phyloP scores from a whole-genome alignment of 305 asterid genomes.

The Euphrasia arctica region DNA sequence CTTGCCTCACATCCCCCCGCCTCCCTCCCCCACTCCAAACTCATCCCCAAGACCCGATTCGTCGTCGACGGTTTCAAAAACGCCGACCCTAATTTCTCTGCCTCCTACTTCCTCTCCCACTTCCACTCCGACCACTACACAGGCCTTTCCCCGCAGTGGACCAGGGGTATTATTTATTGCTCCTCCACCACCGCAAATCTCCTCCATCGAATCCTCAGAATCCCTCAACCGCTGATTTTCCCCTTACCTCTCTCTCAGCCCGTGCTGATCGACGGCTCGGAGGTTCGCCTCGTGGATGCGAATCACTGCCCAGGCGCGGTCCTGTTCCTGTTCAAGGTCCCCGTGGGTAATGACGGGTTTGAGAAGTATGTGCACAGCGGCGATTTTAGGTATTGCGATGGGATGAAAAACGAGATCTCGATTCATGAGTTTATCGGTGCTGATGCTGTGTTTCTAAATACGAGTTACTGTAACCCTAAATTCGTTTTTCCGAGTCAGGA shows the following conservation, averaged over 20 bases:
- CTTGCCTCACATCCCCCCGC: conserved; percentile 45
- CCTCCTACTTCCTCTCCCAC: conserved; percentile 87
- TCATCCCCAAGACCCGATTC: conserved; percentile 81
- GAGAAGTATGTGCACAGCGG: conserved; percentile 93
- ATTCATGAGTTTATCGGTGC: conserved; percentile 61
- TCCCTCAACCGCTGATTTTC: conserved; percentile 49
- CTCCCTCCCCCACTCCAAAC: conserved; percentile 58
- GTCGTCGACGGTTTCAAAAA: conserved; percentile 72
- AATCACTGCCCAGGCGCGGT: conserved; percentile 98
- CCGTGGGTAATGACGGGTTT: conserved; percentile 28
- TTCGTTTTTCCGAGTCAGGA: conserved; percentile 79
- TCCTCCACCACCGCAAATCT: conserved; percentile 67
- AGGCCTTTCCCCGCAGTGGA: conserved; percentile 76
- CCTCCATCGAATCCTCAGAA: conserved; percentile 53
- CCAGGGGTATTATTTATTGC: conserved; percentile 66
- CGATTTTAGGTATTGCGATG: conserved; percentile 67
- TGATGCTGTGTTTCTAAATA: conserved; percentile 79
- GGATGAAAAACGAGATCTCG: conserved; percentile 47
- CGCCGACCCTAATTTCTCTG: conserved; percentile 54
- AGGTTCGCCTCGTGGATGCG: conserved; percentile 61
- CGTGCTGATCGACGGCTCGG: conserved; percentile 58
- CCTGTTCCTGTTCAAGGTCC: conserved; percentile 70
- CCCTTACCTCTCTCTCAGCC: conserved; percentile 45
- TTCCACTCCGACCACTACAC: conserved; percentile 95
- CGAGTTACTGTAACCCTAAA: conserved; percentile 88